phyloP scores from a whole-genome alignment of 495 filamentous ascomycete species.

The Neurospora sp. region DNA sequence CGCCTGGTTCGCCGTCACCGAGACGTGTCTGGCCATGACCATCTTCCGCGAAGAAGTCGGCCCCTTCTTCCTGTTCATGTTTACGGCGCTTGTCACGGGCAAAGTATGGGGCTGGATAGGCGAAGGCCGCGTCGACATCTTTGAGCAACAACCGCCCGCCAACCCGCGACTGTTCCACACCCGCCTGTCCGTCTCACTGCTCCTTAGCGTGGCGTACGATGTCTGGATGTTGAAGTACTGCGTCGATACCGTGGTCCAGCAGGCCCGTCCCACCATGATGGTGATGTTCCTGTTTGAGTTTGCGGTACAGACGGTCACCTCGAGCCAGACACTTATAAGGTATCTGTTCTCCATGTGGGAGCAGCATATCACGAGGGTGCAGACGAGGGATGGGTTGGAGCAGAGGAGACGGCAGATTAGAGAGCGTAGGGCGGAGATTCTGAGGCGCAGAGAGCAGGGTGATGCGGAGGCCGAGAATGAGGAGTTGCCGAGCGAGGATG shows the following conservation, averaged over 20 bases:
- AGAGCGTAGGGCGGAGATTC: slow-evolving; percentile 52
- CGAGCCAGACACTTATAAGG: slow-evolving; percentile 64
- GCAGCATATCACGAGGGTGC: slow-evolving; percentile 59
- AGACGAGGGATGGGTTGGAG: slow-evolving; percentile 53
- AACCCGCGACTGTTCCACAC: slow-evolving; percentile 86
- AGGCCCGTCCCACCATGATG: slow-evolving; percentile 95
- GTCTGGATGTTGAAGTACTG: slow-evolving; percentile 68
- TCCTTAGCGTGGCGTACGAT: slow-evolving; percentile 69
- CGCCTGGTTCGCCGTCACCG: slow-evolving; percentile 93
- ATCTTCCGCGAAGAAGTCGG: slow-evolving; percentile 94
- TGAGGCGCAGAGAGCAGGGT: slow-evolving; percentile 48
- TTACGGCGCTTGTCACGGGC: slow-evolving; percentile 78
- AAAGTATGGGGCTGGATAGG: slow-evolving; percentile 99
- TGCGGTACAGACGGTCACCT: slow-evolving; percentile 70
- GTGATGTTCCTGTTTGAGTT: slow-evolving; percentile 99
- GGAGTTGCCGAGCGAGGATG: slow-evolving; percentile 56
- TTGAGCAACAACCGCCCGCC: slow-evolving; percentile 90
- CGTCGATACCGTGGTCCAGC: slow-evolving; percentile 68
- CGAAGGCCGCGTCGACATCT: slow-evolving; percentile 82
- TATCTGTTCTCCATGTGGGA: slow-evolving; percentile 77
- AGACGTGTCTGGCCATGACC: slow-evolving; percentile 97
- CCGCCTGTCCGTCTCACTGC: slow-evolving; percentile 66
- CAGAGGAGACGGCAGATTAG: slow-evolving; percentile 47
- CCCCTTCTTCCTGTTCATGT: slow-evolving; percentile 91
- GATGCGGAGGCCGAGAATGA: slow-evolving; percentile 29